phyloP scores from a whole-genome alignment of 495 filamentous ascomycete species.

The Cercophora scortea region DNA sequence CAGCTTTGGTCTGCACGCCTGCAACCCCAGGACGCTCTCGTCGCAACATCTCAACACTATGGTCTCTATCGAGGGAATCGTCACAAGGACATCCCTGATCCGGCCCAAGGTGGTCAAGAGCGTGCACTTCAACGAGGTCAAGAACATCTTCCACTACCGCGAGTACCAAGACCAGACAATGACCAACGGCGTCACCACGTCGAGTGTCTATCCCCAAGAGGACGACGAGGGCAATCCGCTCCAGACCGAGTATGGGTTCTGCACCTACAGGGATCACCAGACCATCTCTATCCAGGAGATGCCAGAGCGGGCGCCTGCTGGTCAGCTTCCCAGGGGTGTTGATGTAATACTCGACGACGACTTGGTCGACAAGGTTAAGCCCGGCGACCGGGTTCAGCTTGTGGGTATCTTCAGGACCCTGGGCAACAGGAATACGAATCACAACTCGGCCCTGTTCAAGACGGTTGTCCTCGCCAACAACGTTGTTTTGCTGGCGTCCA shows the following conservation, averaged over 20 bases:
- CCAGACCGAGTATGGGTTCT: slow-evolving; percentile 92
- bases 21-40: slow-evolving; percentile 88
- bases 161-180: slow-evolving; percentile 95
- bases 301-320: slow-evolving; percentile 93
- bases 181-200: slow-evolving; percentile 78
- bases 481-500: slow-evolving; percentile 88
- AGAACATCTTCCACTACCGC: slow-evolving; percentile 71
- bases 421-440: slow-evolving; percentile 84
- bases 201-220: slow-evolving; percentile 89
- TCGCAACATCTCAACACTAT: slow-evolving; percentile 88
- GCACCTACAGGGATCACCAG: slow-evolving; percentile 93
- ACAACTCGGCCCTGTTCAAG: slow-evolving; percentile 83
- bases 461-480: slow-evolving; percentile 93
- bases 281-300: slow-evolving; percentile 99
- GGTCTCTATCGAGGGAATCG: slow-evolving; percentile 96
- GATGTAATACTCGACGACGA: slow-evolving; percentile 98
- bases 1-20: slow-evolving; percentile 88
- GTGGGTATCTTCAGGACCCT: slow-evolving; percentile 91
- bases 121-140: slow-evolving; percentile 86
- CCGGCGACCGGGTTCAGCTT: slow-evolving; percentile 90
- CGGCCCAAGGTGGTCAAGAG: slow-evolving; percentile 96
- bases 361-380: slow-evolving; percentile 89
- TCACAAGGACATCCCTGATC: slow-evolving; percentile 91
- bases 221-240: slow-evolving; percentile 78
- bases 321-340: slow-evolving; percentile 92